A percentile compares a stretch with the other conserved stretches of the same genome.
phyloP scores from a whole-genome alignment of 2,329 filamentous ascomycete species.

The Fusarium secorum region DNA sequence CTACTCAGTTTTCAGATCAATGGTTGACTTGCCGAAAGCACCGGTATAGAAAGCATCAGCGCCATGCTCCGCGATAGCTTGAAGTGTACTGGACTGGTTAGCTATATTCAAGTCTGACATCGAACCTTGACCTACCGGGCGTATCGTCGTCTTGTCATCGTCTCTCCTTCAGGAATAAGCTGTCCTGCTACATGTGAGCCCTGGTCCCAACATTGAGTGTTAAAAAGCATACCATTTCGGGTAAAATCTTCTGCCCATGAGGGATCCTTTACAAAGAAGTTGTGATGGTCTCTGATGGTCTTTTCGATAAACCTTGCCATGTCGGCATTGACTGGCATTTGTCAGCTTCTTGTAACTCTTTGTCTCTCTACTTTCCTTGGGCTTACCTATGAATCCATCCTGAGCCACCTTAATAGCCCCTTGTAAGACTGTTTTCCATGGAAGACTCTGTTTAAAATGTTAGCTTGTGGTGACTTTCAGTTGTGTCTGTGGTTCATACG shows the following conservation, averaged over 20 bases:
- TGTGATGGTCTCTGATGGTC: slow-evolving; percentile 47
- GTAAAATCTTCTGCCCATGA: slow-evolving; percentile 90
- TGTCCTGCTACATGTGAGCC: slow-evolving; percentile 55
- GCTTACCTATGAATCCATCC: slow-evolving; percentile 68
- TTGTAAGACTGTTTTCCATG: slow-evolving; percentile 75
- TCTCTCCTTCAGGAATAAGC: slow-evolving; percentile 75
- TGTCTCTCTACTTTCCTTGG: not conserved
- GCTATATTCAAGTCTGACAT: not conserved
- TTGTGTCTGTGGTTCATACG: slow-evolving; percentile 45
- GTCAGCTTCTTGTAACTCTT: slow-evolving; percentile 10
- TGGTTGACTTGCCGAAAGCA: slow-evolving; percentile 57
- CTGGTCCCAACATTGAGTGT: not conserved
- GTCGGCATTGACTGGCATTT: slow-evolving; percentile 69
- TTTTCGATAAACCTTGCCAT: slow-evolving; percentile 75
- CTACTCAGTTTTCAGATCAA: not conserved
- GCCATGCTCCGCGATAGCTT: slow-evolving; percentile 77
- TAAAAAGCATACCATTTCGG: slow-evolving; percentile 65
- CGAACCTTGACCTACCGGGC: slow-evolving; percentile 56
- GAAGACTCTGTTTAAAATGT: slow-evolving; percentile 53
- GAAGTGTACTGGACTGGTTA: slow-evolving; percentile 63
- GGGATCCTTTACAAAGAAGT: slow-evolving; percentile 78
- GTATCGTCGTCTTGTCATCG: slow-evolving; percentile 81
- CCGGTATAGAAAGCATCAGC: slow-evolving; percentile 78
- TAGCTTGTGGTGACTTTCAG: not conserved
- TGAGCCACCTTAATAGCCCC: slow-evolving; percentile 79